Base-by-base conservation (phyloP, 2,329 filamentous ascomycete species). In the Monilinia fructigena region DNA sequence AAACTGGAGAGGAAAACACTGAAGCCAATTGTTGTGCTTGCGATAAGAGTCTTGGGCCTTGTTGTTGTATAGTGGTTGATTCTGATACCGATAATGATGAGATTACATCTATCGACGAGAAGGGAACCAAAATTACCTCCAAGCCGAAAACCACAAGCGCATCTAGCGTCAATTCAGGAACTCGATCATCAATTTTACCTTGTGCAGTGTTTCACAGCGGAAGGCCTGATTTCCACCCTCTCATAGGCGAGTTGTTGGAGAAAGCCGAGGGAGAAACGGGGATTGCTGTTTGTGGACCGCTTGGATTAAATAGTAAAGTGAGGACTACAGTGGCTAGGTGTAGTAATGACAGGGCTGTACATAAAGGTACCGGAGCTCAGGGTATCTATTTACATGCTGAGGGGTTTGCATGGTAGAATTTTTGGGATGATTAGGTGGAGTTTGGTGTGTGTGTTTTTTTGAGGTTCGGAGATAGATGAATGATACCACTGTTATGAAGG, bases 351-450 rank as follows among this genome's bases (percentile, higher is more conserved):
- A 77, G 85, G 45, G 85, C 82, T 2, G 85, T 88, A 40, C 85
- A 88, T 72, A 88, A 88, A 74, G 85, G 86, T 8, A 87, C 85
- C 0, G 86, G 85, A 0, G 86, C 86, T 0, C 85, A 88, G 73
- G 86, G 86, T 0, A 87, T 88, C 35, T 82, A 84, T 73, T 72
- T 88, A 66, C 82, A 86, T 72, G 83, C 83, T 0, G 86, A 88
- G 70, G 84, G 87, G 72, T 88, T 87, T 75, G 80, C 80, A 16
- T 85, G 84, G 69, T 84, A 72, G 53, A 20, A 6, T 48, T 35
- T 55, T 35, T 23, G 28, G 28, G 12, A 23, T 26, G 26, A 48
- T 16, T 5, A 20, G 4, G 12, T 48, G 26, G 56, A 31, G 40
- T 47, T 58, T 28, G 55, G 40, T 47, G 26, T n/a, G n/a, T n/a